A percentile compares a stretch with the other conserved stretches of the same genome.
Evolutionary conservation across 1,284 basidiomycete species (phyloP).

Genomic region (Neonothopanus nambi): DNA sequence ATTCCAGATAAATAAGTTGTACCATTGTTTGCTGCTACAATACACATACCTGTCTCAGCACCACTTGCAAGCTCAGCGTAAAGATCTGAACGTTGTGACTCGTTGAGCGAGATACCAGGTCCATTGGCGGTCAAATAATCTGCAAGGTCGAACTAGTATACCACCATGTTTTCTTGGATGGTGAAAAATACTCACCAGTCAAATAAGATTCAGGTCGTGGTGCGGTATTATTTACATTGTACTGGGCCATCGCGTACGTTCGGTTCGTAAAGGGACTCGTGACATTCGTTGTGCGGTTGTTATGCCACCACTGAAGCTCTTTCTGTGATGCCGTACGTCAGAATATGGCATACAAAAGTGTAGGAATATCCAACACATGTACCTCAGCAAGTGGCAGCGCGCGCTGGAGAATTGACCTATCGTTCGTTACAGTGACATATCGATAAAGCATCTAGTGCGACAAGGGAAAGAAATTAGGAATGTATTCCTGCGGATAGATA

Average conservation of each 20-base stretch:
- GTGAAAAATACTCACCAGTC: slow-evolving; percentile 37
- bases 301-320: slow-evolving; percentile 83
- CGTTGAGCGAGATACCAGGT: slow-evolving; percentile 56
- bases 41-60: slow-evolving; percentile 71
- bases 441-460: slow-evolving; percentile 42
- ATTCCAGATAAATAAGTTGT: no score
- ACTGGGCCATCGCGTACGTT: slow-evolving; percentile 69
- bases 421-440: slow-evolving; percentile 40
- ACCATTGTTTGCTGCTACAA: not conserved
- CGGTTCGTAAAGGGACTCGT: slow-evolving; percentile 73
- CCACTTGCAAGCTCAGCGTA: slow-evolving; percentile 90
- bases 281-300: slow-evolving; percentile 73
- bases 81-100: slow-evolving; percentile 60
- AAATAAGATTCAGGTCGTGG: slow-evolving; percentile 87
- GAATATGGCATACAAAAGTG: no score
- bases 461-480: not conserved
- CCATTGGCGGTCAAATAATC: slow-evolving; percentile 81
- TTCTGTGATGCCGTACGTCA: slow-evolving; percentile 36
- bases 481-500: slow-evolving; percentile 6
- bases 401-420: slow-evolving; percentile 41
- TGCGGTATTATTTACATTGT: slow-evolving; percentile 78
- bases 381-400: slow-evolving; percentile 52
- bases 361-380: slow-evolving; percentile 8
- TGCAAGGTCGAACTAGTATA: slow-evolving; percentile 20
- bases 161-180: not conserved